Evolutionary conservation across 2,329 filamentous ascomycete species (phyloP).

Genomic region (Colletotrichum agaves): DNA sequence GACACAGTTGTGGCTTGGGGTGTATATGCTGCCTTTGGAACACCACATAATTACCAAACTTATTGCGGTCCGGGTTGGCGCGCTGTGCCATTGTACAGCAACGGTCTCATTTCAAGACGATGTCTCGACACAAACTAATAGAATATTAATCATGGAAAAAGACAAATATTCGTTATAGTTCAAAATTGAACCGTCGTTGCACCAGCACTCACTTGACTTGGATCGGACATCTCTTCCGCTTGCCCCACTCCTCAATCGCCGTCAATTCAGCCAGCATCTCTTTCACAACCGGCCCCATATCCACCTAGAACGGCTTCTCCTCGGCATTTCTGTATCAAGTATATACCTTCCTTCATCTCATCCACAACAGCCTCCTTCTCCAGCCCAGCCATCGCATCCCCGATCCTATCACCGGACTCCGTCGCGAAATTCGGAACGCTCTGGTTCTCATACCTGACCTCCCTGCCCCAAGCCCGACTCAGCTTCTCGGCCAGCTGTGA

Average conservation of each 20-base stretch:
- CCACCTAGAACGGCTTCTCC: constrained; percentile 50
- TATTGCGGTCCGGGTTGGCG: no score
- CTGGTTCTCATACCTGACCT: constrained; percentile 47
- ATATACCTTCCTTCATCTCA: constrained; percentile 54
- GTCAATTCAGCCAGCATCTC: constrained; percentile 40
- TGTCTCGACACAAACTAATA: no score
- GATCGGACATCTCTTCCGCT: not conserved
- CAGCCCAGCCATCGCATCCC: constrained; percentile 48
- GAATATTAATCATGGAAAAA: no score
- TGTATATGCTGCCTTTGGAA: no score
- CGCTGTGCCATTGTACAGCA: no score
- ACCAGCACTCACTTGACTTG: not conserved
- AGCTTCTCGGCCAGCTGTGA: constrained; percentile 47
- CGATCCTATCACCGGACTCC: constrained; percentile 45
- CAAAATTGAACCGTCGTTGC: no score
- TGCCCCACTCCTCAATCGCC: constrained; percentile 8
- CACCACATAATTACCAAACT: no score
- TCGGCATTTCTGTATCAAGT: constrained; percentile 52
- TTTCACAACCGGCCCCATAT: constrained; percentile 48
- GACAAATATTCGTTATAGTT: no score
- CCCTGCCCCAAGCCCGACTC: constrained; percentile 45
- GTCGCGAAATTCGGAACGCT: constrained; percentile 39
- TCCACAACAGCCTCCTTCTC: constrained; percentile 48
- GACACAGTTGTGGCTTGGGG: no score
- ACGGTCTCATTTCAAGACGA: no score